A percentile compares a stretch with the other conserved stretches of the same genome.
phyloP scores from a whole-genome alignment of 345 rosid species.

The Ailanthus altissimus region DNA sequence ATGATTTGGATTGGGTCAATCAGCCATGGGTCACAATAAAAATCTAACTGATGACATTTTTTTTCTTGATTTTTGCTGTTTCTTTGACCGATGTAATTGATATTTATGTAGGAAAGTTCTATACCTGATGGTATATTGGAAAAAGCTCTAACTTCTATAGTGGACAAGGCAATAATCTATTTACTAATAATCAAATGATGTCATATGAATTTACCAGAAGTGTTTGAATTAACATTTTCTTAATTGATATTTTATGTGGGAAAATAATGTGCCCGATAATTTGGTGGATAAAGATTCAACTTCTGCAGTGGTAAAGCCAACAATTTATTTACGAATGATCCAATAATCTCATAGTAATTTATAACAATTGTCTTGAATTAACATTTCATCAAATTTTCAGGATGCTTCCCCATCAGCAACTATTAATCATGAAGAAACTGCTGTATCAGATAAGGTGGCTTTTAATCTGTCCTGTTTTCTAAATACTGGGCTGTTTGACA shows the following conservation, averaged over 20 bases:
- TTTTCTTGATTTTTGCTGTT: neutral
- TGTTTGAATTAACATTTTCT: neutral
- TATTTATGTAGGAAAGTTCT: neutral
- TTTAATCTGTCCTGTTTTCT: neutral
- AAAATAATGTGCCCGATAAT: neutral
- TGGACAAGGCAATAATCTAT: conserved; percentile 27
- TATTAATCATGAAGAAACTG: conserved; percentile 12
- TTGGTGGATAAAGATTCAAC: neutral
- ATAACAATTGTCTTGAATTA: neutral
- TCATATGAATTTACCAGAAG: neutral
- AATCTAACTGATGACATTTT: neutral
- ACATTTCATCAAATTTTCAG: conserved; percentile 12
- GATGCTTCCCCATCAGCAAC: conserved; percentile 12
- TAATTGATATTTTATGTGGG: neutral
- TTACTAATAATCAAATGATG: neutral
- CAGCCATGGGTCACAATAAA: neutral
- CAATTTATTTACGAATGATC: neutral
- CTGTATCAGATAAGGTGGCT: conserved; percentile 21
- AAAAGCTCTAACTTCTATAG: conserved; percentile 18
- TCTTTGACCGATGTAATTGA: neutral
- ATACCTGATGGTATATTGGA: neutral
- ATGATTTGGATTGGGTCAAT: neutral
- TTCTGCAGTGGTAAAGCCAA: conserved; percentile 33
- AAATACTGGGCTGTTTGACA: neutral
- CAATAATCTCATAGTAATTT: neutral